Conservation (phyloP, 225 moss, liverwort and hornwort species). For the Straminergon stramineum region DNA sequence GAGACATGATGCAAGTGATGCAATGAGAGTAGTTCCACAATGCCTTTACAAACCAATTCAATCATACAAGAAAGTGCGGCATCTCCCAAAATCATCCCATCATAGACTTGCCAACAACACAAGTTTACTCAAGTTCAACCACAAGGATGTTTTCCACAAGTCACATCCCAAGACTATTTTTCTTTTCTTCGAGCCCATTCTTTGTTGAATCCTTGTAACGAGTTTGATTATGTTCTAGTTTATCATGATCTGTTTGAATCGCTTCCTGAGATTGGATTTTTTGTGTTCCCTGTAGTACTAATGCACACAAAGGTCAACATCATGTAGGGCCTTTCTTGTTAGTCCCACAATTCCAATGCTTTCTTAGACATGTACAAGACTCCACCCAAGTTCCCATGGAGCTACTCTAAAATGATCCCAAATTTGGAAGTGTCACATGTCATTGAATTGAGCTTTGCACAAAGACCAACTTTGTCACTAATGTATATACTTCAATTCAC, state of each 20-base stretch:
- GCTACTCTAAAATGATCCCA: neutral
- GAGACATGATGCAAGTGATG: no score
- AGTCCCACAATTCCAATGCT: neutral
- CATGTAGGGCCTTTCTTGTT: accelerated
- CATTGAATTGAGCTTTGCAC: neutral
- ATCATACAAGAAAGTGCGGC: accelerated
- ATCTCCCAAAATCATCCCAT: neutral
- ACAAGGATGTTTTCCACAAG: neutral
- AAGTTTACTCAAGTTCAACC: neutral
- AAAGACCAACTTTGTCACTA: neutral
- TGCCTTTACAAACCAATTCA: accelerated
- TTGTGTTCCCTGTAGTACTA: accelerated
- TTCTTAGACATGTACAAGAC: accelerated
- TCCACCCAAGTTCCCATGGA: accelerated
- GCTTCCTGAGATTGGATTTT: accelerated
- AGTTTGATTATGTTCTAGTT: accelerated
- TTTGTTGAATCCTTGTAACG: neutral
- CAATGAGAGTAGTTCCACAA: accelerated
- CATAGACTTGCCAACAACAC: accelerated
- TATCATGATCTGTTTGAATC: accelerated
- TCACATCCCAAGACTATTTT: accelerated
- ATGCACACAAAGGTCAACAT: accelerated
- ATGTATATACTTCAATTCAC: neutral
- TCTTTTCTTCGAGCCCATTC: neutral
- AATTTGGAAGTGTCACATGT: neutral